Percentiles rank a stretch among this genome's conserved stretches.
Conservation (phyloP, 257 asterid species). For the Gentiana straminea region DNA sequence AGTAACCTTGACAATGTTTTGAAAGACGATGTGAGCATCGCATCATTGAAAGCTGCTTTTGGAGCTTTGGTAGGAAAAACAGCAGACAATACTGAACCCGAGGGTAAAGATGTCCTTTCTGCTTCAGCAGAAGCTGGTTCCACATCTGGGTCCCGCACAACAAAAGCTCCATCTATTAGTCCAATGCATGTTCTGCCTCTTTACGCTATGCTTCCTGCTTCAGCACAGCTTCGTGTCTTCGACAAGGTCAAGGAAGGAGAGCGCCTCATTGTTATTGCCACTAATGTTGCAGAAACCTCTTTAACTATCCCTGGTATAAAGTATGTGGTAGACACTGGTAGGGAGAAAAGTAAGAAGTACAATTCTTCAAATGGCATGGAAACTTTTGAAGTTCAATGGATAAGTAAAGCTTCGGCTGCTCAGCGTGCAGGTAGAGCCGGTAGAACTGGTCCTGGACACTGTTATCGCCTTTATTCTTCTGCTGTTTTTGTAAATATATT, state of each 20-base stretch:
- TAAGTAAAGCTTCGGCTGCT: slow-evolving; percentile 93
- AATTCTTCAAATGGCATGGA: slow-evolving; percentile 80
- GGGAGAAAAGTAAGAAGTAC: slow-evolving; percentile 78
- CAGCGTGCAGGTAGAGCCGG: slow-evolving; percentile 99
- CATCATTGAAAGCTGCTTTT: slow-evolving; percentile 68
- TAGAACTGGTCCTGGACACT: slow-evolving; percentile 95
- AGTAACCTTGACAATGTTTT: slow-evolving; percentile 26
- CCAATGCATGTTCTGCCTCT: slow-evolving; percentile 66
- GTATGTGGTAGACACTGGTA: slow-evolving; percentile 92
- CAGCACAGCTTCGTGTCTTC: slow-evolving; percentile 88
- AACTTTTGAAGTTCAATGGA: slow-evolving; percentile 77
- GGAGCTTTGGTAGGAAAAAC: slow-evolving; percentile 50
- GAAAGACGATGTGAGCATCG: slow-evolving; percentile 35
- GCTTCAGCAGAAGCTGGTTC: slow-evolving; percentile 24
- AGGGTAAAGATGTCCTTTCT: slow-evolving; percentile 17
- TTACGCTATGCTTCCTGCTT: slow-evolving; percentile 96
- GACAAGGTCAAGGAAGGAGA: slow-evolving; percentile 63
- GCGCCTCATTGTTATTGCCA: slow-evolving; percentile 83
- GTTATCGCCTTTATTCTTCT: slow-evolving; percentile 89
- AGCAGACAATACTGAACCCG: slow-evolving; percentile 13
- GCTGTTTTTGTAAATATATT: slow-evolving; percentile 66
- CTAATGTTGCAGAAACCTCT: slow-evolving; percentile 97
- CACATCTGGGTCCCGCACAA: slow-evolving; percentile 12
- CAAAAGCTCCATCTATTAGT: slow-evolving; percentile 27
- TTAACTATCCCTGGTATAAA: slow-evolving; percentile 93